phyloP scores from a whole-genome alignment of 2,329 filamentous ascomycete species.

The Colletotrichum costaricense region DNA sequence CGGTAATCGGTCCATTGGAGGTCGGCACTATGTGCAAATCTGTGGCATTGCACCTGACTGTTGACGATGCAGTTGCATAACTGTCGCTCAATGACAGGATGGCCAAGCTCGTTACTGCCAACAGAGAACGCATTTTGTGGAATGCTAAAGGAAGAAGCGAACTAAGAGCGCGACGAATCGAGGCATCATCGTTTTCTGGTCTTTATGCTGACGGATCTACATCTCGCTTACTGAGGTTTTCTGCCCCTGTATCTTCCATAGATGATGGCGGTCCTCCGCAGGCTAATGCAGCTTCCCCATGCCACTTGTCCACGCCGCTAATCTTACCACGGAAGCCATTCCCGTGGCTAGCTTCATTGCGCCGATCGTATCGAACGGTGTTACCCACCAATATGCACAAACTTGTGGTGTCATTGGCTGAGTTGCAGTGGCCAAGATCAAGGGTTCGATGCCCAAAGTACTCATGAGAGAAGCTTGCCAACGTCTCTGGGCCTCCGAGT shows the following conservation, averaged over 20 bases:
- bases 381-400: neutral
- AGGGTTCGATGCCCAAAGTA: too few species aligned
- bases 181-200: neutral
- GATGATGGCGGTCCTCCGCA: neutral
- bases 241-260: neutral
- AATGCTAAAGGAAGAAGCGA: neutral
- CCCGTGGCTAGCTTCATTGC: neutral
- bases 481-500: too few species aligned
- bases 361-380: neutral
- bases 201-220: neutral
- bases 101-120: neutral
- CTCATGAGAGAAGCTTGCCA: too few species aligned
- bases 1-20: conserved; percentile 47
- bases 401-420: neutral
- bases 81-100: neutral
- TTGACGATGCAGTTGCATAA: neutral
- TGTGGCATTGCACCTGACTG: conserved; percentile 23
- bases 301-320: neutral
- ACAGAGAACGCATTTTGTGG: neutral
- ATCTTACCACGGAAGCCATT: neutral
- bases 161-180: neutral
- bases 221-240: neutral
- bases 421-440: neutral
- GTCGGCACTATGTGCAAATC: conserved; percentile 43
- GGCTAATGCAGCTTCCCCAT: neutral